A percentile compares a stretch with the other conserved stretches of the same genome.
These are phyloP conservation scores for Hypoxylon sp. DNA, from an alignment of 2,329 filamentous ascomycete species.

Conservation along the genomic window DNA sequence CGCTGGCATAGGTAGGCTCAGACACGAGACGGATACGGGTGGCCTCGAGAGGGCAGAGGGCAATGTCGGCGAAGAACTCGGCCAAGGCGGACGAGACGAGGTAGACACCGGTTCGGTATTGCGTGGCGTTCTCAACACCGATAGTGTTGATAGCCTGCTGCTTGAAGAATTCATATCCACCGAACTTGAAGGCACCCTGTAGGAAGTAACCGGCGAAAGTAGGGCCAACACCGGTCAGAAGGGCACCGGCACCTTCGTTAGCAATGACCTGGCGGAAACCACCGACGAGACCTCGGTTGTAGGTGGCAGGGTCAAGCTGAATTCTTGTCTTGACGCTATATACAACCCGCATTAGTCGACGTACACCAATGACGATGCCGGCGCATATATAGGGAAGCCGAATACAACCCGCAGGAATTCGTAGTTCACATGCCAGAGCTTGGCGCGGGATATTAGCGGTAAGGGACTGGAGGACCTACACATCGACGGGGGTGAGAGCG, in stretches of 20 bases:
- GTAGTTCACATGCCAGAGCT: conserved; percentile 1
- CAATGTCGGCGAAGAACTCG: conserved; percentile 73
- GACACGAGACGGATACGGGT: conserved; percentile 84
- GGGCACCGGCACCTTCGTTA: conserved; percentile 79
- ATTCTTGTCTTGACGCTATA: conserved; percentile 83
- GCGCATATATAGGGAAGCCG: neutral
- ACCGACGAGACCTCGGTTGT: conserved; percentile 81
- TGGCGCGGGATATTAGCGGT: conserved; percentile 11
- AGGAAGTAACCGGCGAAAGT: conserved; percentile 84
- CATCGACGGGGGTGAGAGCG: conserved; percentile 96
- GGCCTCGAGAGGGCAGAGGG: conserved; percentile 82
- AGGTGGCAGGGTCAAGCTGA: conserved; percentile 81
- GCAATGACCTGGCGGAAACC: conserved; percentile 79
- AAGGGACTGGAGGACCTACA: conserved; percentile 76
- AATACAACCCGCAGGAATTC: conserved; percentile 5
- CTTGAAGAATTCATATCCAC: conserved; percentile 88
- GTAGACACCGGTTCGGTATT: conserved; percentile 79
- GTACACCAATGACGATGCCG: neutral
- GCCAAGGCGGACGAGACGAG: conserved; percentile 69
- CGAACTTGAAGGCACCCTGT: conserved; percentile 85
- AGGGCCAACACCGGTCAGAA: conserved; percentile 79
- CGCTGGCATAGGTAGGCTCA: conserved; percentile 78
- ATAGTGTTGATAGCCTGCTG: conserved; percentile 79
- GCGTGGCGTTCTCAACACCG: conserved; percentile 74
- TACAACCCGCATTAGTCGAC: conserved; percentile 15